phyloP scores from a whole-genome alignment of 164 flowering plant species.

The Aristolochia contorta region DNA sequence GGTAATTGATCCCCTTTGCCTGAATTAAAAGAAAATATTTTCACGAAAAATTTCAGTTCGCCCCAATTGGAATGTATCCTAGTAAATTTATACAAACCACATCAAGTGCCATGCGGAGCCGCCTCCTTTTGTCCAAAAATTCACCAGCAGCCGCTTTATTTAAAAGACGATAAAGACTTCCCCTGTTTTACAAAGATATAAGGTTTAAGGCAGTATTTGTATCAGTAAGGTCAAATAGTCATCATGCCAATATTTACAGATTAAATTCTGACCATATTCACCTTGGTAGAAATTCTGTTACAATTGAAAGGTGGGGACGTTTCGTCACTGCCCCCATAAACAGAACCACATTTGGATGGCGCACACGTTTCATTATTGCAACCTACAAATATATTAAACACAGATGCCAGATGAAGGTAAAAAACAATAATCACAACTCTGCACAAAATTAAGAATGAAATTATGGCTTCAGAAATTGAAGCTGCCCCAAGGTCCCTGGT shows the following conservation, averaged over 20 bases:
- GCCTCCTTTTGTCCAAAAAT: constrained; percentile 62
- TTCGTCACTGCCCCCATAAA: constrained; percentile 99
- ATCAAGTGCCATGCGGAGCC: constrained; percentile 91
- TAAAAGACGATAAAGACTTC: constrained; percentile 79
- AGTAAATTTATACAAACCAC: constrained; percentile 51
- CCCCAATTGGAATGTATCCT: not conserved
- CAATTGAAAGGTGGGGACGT: constrained; percentile 86
- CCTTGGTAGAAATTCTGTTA: constrained; percentile 93
- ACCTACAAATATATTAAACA: constrained; percentile 39
- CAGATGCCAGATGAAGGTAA: not conserved
- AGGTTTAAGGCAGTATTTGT: not conserved
- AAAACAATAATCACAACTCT: too few relatives aligned
- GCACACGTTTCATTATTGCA: constrained; percentile 92
- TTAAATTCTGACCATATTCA: constrained; percentile 8
- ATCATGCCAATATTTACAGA: too few relatives aligned
- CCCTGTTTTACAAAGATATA: constrained; percentile 39
- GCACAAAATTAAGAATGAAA: too few relatives aligned
- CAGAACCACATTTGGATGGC: constrained; percentile 96
- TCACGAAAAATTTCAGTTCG: not conserved
- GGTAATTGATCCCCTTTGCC: constrained; percentile 97
- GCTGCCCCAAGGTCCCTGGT: too few relatives aligned
- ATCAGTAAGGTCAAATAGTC: not conserved
- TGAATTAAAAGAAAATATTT: constrained; percentile 14
- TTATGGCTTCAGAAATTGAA: too few relatives aligned
- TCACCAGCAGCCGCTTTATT: constrained; percentile 77